These are phyloP conservation scores for Saccharomyces hybrid DNA, from an alignment of 1,139 yeast genomes.

Conservation along the genomic window DNA sequence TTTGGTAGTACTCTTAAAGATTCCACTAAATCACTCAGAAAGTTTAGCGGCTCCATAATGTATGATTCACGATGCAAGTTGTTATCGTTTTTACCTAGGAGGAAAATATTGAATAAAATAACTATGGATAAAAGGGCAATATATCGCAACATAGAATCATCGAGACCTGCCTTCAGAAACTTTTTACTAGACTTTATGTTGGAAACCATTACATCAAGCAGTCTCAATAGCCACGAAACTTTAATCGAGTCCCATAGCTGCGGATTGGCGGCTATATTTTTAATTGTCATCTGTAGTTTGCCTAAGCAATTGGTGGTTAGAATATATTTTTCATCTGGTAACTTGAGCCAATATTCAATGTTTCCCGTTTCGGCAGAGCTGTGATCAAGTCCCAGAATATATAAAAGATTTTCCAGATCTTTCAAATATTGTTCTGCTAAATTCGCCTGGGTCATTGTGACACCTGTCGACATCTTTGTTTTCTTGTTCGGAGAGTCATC, in stretches of 20 bases:
- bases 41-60: conserved; percentile 37
- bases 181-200: conserved; percentile 13
- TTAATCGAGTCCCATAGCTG: conserved; percentile 12
- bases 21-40: conserved; percentile 36
- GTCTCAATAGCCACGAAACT: conserved; percentile 8
- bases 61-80: conserved; percentile 41
- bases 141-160: conserved; percentile 8
- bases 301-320: conserved; percentile 13
- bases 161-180: conserved; percentile 4
- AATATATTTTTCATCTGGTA: conserved; percentile 9
- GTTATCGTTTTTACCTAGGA: conserved; percentile 37
- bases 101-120: conserved; percentile 38
- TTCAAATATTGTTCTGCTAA: conserved; percentile 19
- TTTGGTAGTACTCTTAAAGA: conserved; percentile 28
- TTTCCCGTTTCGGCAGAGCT: conserved; percentile 2
- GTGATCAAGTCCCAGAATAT: conserved; percentile 8
- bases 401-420: conserved; percentile 13
- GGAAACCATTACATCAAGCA: conserved; percentile 17
- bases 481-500: conserved; percentile 13
- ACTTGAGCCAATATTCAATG: conserved; percentile 17
- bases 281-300: conserved; percentile 15
- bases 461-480: conserved; percentile 14
- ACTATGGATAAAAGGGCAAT: conserved; percentile 36
- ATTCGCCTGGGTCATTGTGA: conserved; percentile 18
- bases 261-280: conserved; percentile 16